phyloP scores from a whole-genome alignment of 257 asterid genomes.

The Solanum sparsipilum region DNA sequence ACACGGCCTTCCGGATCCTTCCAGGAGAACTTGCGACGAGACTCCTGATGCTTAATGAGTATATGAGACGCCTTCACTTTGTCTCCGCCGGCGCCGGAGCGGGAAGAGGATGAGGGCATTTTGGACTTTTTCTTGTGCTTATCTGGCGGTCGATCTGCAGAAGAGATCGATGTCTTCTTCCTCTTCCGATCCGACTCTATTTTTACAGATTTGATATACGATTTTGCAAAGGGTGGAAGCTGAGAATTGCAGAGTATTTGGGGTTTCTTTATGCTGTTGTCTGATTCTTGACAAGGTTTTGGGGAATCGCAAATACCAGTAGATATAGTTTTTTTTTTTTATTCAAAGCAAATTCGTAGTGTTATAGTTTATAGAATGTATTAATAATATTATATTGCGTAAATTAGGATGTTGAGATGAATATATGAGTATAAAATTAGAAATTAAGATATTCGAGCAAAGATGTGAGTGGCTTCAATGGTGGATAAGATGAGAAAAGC shows the following conservation, averaged over 20 bases:
- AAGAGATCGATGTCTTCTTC: constrained; percentile 36
- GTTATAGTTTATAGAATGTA: neutral
- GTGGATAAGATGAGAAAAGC: neutral
- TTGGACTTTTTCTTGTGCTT: constrained; percentile 48
- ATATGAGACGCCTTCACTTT: constrained; percentile 88
- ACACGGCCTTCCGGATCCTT: constrained; percentile 82
- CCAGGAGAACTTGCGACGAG: constrained; percentile 95
- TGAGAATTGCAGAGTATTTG: neutral
- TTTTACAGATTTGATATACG: constrained; percentile 14
- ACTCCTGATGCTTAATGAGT: constrained; percentile 87
- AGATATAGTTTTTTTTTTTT: neutral
- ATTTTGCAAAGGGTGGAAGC: neutral
- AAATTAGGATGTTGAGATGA: neutral
- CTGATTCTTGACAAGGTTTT: neutral
- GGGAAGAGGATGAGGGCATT: constrained; percentile 43
- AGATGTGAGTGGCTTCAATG: no score
- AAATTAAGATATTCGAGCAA: neutral
- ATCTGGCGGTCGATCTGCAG: constrained; percentile 38
- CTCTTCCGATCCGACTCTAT: constrained; percentile 82
- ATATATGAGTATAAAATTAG: neutral
- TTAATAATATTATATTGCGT: no score
- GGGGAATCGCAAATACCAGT: neutral
- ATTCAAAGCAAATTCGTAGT: neutral
- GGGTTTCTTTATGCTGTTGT: neutral
- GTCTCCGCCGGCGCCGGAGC: constrained; percentile 19